These are phyloP conservation scores for Botrytis byssoidea DNA, from an alignment of 2,329 filamentous ascomycete species.

Conservation along the genomic window DNA sequence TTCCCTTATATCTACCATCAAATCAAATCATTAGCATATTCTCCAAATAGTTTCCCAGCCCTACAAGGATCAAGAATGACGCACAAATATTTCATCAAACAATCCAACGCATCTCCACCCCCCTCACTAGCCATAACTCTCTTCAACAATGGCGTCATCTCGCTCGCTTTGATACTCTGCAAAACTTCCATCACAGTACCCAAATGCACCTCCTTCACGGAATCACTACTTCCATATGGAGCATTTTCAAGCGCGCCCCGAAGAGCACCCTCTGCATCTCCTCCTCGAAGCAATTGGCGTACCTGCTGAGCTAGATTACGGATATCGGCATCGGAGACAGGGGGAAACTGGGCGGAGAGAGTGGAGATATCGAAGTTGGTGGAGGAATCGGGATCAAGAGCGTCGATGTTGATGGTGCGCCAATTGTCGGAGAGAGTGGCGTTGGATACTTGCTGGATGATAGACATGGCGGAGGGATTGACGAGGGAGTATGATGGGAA, in stretches of 20 bases:
- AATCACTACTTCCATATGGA: constrained; percentile 65
- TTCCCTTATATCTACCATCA: constrained; percentile 76
- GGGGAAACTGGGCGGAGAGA: constrained; percentile 70
- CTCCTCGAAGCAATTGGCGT: constrained; percentile 80
- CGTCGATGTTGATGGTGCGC: constrained; percentile 94
- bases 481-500: neutral
- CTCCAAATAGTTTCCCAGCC: too few relatives aligned
- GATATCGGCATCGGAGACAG: constrained; percentile 74
- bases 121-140: constrained; percentile 75
- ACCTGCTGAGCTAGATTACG: constrained; percentile 77
- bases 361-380: constrained; percentile 88
- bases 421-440: constrained; percentile 62
- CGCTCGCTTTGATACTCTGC: constrained; percentile 91
- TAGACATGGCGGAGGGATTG: constrained; percentile 52
- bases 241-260: constrained; percentile 81
- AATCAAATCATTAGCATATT: constrained; percentile 4
- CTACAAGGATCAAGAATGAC: constrained; percentile 36
- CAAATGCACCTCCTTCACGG: constrained; percentile 75
- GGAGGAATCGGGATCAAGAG: constrained; percentile 83
- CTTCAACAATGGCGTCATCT: constrained; percentile 87
- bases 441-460: constrained; percentile 63
- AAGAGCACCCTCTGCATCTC: constrained; percentile 83
- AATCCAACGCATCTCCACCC: constrained; percentile 82
- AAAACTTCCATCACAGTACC: constrained; percentile 89
- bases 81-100: constrained; percentile 96